Base-by-base conservation (phyloP, 371 early-diverging fungal genomes). In the Lichtheimia hyalospora region DNA sequence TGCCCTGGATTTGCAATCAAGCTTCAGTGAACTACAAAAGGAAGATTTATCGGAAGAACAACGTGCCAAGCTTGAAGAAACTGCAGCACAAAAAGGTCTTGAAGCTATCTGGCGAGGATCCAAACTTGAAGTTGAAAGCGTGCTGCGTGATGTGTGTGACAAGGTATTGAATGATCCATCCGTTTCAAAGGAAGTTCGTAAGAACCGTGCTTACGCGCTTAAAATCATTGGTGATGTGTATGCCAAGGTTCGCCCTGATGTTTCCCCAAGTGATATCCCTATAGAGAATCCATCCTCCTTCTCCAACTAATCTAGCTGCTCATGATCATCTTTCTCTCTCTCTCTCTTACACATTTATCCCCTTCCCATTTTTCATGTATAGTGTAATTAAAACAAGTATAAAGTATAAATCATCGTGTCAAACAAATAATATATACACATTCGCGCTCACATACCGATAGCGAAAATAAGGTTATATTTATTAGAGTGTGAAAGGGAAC, bases 81-180 rank as follows among this genome's bases (percentile, higher is more conserved):
- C 79, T 16, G 89, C 91, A 6, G 89, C 89, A 7, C 77, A 77
- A 42, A 87, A 88, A 79, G 94, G 94, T 25, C 68, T 97, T 63
- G 87, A 95, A 64, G 93, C 95, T 0, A 84, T 98, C 49, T 97
- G 97, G 97, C 83, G 89, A 66, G 96, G 95, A 16, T 90, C 91
- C 42, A 94, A 95, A 68, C 74, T 98, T 49, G 98, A 98, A 74
- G 93, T 98, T 18, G 94, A 96, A 70, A 82, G 86, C 63, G 95
- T 96, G 5, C 72, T 97, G 49, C 84, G 96, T 42, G 94, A 95
- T 64, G 92, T 92, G 1, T 98, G 97, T 79, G 96, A 94, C 70
- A 67, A 71, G 27, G 90, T 92, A 8, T 73, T 96, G 49, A 71
- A 81, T 49, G 95, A 95, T 56, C 64, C 78, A 18, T 62, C 62